These are phyloP conservation scores for Ophiostoma pallidulum DNA, from an alignment of 2,329 filamentous ascomycete genomes.

Conservation along the genomic window DNA sequence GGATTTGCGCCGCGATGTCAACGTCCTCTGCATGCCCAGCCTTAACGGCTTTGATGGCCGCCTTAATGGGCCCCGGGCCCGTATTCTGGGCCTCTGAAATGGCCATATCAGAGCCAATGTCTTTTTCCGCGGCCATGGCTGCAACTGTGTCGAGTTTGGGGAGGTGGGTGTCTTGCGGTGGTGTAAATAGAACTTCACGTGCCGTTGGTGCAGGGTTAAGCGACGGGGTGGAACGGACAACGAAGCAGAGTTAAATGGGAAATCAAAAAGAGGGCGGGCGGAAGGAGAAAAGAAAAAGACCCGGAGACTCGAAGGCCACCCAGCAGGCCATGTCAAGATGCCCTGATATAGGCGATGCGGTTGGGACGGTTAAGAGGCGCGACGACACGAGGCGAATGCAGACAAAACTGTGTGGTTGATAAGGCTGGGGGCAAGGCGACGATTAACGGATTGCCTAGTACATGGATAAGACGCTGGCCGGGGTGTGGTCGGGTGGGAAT, in stretches of 20 bases:
- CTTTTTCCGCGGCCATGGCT: too few species aligned
- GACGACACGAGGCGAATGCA: neutral
- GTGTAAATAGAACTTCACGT: too few species aligned
- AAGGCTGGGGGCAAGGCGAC: neutral
- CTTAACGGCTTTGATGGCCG: conserved; percentile 19
- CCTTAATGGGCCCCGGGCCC: too few species aligned
- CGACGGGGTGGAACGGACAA: neutral
- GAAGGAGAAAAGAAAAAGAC: neutral
- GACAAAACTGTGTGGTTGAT: neutral
- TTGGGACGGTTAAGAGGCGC: neutral
- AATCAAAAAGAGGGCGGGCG: too few species aligned
- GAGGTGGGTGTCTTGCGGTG: too few species aligned
- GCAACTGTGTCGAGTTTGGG: too few species aligned
- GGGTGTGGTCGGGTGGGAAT: neutral
- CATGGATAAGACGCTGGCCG: neutral
- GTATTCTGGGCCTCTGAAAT: too few species aligned
- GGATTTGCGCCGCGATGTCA: conserved; percentile 21
- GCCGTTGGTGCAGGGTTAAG: too few species aligned
- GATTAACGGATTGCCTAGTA: too few species aligned
- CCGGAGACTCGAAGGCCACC: neutral
- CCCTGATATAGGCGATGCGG: neutral
- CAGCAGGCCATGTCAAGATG: neutral
- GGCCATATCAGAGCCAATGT: too few species aligned
- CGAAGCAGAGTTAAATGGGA: too few species aligned
- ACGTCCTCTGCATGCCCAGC: conserved; percentile 19